Evolutionary conservation across 495 filamentous ascomycete genomes (phyloP).

Genomic region (Hamigera avellanea): DNA sequence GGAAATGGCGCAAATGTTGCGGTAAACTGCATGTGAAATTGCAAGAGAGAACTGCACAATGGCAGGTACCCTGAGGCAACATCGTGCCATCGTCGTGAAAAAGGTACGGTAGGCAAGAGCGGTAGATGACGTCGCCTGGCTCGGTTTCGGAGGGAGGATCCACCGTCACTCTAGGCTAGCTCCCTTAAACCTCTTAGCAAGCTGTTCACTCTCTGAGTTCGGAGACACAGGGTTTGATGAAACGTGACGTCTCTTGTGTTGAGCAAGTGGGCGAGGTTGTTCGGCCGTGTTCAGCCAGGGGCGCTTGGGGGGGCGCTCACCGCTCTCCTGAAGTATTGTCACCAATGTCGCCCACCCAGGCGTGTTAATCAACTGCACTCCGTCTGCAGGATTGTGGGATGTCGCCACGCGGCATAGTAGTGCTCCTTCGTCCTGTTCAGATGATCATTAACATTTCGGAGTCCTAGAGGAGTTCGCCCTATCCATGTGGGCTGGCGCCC

Average conservation of each 20-base stretch:
- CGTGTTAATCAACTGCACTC: constrained; percentile 69
- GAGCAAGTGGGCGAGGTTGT: constrained; percentile 24
- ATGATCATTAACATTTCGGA: constrained; percentile 11
- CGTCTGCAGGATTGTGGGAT: constrained; percentile 63
- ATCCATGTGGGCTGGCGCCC: background rate
- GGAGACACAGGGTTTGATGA: constrained; percentile 29
- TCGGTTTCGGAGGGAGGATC: constrained; percentile 1
- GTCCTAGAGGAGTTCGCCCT: background rate
- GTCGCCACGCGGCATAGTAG: constrained; percentile 77
- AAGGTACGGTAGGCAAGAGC: too few relatives aligned
- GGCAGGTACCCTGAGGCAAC: too few relatives aligned
- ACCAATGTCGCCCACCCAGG: constrained; percentile 87
- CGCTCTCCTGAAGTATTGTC: constrained; percentile 85
- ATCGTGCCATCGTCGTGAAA: too few relatives aligned
- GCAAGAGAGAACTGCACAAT: too few relatives aligned
- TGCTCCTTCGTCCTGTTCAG: constrained; percentile 70
- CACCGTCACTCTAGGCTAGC: constrained; percentile 68
- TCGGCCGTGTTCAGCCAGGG: constrained; percentile 38
- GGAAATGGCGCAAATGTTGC: too few relatives aligned
- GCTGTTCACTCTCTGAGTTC: constrained; percentile 51
- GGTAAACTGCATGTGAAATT: too few relatives aligned
- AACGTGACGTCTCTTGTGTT: constrained; percentile 18
- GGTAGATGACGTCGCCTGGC: background rate
- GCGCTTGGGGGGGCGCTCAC: constrained; percentile 90
- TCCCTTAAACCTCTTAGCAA: constrained; percentile 98